Evolutionary conservation across 2,329 filamentous ascomycete species (phyloP).

Genomic region (Leptographium galeiforme): DNA sequence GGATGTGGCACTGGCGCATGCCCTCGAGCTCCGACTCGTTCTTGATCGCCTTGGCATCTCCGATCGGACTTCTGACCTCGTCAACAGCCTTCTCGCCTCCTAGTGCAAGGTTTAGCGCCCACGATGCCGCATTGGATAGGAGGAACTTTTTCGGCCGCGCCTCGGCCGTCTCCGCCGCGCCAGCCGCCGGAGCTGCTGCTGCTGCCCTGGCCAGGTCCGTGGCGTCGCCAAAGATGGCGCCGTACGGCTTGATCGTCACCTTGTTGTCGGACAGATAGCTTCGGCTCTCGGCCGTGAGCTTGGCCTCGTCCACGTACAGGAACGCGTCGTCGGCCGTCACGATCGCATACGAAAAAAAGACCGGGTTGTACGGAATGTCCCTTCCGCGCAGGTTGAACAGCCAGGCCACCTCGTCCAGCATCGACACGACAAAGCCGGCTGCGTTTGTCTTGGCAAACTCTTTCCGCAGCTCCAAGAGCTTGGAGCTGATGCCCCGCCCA

Average conservation of each 20-base stretch:
- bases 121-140: constrained; percentile 80
- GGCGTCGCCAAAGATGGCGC: constrained; percentile 67
- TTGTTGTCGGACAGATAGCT: constrained; percentile 55
- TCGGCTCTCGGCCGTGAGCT: constrained; percentile 56
- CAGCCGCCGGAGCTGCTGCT: constrained; percentile 7
- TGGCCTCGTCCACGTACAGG: constrained; percentile 72
- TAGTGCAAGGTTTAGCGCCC: constrained; percentile 77
- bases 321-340: constrained; percentile 65
- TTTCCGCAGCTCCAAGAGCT: constrained; percentile 76
- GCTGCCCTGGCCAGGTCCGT: constrained; percentile 40
- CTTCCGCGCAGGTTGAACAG: constrained; percentile 92
- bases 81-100: constrained; percentile 79
- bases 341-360: constrained; percentile 94
- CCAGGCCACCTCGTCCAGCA: constrained; percentile 96
- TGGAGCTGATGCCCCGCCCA: constrained; percentile 70
- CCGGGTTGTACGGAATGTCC: constrained; percentile 95
- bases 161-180: constrained; percentile 12
- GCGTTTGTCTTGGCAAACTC: constrained; percentile 85
- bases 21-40: constrained; percentile 80
- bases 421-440: constrained; percentile 77
- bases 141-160: constrained; percentile 50
- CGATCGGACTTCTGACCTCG: constrained; percentile 73
- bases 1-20: constrained; percentile 87
- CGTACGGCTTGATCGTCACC: constrained; percentile 69
- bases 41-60: constrained; percentile 87